These are phyloP conservation scores for Russula foetens DNA, from an alignment of 768 basidiomycete genomes.

Conservation along the genomic window DNA sequence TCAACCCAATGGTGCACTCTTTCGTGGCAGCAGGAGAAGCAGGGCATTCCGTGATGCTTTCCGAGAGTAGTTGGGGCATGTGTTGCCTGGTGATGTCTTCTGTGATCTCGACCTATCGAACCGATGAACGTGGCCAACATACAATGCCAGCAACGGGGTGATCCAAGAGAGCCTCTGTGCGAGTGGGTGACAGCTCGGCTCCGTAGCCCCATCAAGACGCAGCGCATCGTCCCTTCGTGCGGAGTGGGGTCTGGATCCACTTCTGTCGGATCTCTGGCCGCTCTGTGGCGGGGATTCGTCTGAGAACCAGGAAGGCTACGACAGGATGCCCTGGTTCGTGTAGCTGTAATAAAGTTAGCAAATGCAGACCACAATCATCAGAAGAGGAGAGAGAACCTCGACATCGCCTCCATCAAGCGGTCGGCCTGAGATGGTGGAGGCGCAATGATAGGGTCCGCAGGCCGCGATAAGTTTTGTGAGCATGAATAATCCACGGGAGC, in stretches of 20 bases:
- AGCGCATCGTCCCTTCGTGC: conserved; percentile 38
- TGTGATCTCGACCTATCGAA: conserved; percentile 34
- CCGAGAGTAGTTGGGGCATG: conserved; percentile 44
- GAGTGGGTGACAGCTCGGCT: not conserved
- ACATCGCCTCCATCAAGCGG: conserved; percentile 41
- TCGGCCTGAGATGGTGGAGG: conserved; percentile 22
- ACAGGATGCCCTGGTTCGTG: conserved; percentile 48
- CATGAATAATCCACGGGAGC: conserved; percentile 67
- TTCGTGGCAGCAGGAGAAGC: too few species aligned
- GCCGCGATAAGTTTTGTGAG: conserved; percentile 56
- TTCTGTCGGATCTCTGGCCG: conserved; percentile 47
- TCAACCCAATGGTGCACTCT: too few species aligned
- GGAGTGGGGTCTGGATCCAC: conserved; percentile 45
- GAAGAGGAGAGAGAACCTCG: conserved; percentile 37
- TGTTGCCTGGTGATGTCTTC: conserved; percentile 41
- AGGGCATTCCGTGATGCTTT: conserved; percentile 23
- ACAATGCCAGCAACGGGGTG: conserved; percentile 63
- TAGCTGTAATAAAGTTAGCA: conserved; percentile 23
- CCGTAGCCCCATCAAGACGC: not conserved
- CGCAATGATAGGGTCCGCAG: conserved; percentile 51
- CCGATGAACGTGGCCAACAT: conserved; percentile 24
- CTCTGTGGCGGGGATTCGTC: conserved; percentile 43
- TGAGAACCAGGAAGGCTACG: conserved; percentile 46
- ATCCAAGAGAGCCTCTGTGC: conserved; percentile 35
- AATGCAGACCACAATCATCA: not conserved